phyloP scores from a whole-genome alignment of 1,284 basidiomycete species.

The Vanrija pseudolonga region DNA sequence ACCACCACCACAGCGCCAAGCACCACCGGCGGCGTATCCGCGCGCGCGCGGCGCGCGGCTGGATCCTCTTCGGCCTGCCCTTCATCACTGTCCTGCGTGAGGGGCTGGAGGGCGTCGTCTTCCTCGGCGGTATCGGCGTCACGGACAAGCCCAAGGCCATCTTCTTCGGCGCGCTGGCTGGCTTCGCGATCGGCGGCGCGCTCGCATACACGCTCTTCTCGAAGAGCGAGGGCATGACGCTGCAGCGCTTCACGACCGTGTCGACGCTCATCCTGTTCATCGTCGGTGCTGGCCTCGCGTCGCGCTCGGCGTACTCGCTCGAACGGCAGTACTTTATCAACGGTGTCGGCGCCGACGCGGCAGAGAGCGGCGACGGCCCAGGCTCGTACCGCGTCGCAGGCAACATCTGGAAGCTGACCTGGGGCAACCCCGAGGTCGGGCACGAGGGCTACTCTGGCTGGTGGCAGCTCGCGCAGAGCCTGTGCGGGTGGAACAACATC shows the following conservation, averaged over 20 bases:
- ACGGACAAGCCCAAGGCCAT: constrained; percentile 55
- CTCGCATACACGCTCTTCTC: constrained; percentile 47
- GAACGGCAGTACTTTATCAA: constrained; percentile 63
- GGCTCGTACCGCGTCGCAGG: constrained; percentile 72
- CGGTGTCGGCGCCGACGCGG: constrained; percentile 64
- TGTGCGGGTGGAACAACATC: constrained; percentile 44
- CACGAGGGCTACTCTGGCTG: constrained; percentile 50
- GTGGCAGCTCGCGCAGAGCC: constrained; percentile 24
- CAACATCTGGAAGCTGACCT: constrained; percentile 79
- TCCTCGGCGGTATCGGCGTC: constrained; percentile 68
- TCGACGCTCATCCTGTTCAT: constrained; percentile 82
- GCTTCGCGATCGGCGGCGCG: constrained; percentile 65
- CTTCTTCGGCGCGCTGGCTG: constrained; percentile 58
- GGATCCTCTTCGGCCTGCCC: constrained; percentile 74
- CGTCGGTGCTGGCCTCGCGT: constrained; percentile 82
- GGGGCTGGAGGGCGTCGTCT: constrained; percentile 84
- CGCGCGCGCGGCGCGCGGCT: constrained; percentile 17
- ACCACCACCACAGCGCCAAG: constrained; percentile 9
- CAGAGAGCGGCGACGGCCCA: constrained; percentile 74
- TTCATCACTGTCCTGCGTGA: constrained; percentile 84
- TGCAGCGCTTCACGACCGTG: constrained; percentile 70
- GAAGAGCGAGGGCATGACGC: constrained; percentile 40
- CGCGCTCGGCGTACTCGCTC: constrained; percentile 64
- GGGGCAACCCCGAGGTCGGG: constrained; percentile 64
- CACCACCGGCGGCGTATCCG: constrained; percentile 10